Evolutionary conservation across 1,139 yeast genomes (phyloP).

Genomic region (Hanseniaspora sp.): DNA sequence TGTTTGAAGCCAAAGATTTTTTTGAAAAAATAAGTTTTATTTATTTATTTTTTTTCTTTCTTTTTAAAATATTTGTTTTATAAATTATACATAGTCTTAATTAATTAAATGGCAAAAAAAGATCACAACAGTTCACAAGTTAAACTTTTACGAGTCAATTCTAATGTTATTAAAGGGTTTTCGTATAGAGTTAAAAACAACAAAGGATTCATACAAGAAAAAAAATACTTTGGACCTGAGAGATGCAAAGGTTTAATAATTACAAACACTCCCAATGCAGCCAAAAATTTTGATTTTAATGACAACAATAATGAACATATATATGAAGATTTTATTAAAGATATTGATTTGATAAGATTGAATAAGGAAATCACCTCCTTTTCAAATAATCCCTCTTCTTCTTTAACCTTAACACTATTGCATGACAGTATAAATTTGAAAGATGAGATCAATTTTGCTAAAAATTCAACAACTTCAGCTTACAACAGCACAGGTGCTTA

Average conservation of each 20-base stretch:
- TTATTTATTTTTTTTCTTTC: neutral
- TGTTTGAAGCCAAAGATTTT: too few species aligned
- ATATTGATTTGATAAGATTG: neutral
- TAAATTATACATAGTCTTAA: neutral
- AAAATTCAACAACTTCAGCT: neutral
- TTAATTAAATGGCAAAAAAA: neutral
- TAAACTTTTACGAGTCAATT: neutral
- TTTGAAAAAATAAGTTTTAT: too few species aligned
- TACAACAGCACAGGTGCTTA: neutral
- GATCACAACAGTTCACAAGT: neutral
- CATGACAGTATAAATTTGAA: neutral
- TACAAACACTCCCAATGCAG: too few species aligned
- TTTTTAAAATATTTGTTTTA: neutral
- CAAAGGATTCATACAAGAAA: neutral
- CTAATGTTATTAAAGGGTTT: neutral
- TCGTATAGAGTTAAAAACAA: neutral
- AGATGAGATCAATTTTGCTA: slow-evolving; percentile 1
- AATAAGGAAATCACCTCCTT: neutral
- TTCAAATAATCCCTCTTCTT: neutral
- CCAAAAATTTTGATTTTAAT: neutral
- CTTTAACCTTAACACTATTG: slow-evolving; percentile 2
- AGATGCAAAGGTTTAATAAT: neutral
- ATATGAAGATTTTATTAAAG: neutral
- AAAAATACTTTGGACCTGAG: neutral
- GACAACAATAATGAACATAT: neutral